Percentiles rank a stretch among this genome's conserved stretches.
These are phyloP conservation scores for Leishmania aethiopica DNA, from an alignment of 208 protist species.

Conservation along the genomic window DNA sequence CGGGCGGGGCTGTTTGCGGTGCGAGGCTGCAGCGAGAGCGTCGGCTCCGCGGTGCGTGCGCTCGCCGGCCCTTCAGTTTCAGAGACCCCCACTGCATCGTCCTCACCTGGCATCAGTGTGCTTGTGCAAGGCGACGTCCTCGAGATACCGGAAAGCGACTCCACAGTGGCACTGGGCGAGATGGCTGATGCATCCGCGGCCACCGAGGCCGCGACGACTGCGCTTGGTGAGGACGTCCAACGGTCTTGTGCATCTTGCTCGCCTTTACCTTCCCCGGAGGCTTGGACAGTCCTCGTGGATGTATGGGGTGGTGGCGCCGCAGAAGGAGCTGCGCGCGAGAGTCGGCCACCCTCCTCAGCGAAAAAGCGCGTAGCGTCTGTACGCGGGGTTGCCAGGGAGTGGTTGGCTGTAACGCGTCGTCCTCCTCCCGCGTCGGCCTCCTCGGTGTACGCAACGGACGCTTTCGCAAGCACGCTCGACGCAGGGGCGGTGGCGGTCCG, in stretches of 20 bases:
- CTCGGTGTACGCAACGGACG: background rate
- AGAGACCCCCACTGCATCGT: background rate
- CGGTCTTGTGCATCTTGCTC: background rate
- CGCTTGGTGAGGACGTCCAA: background rate
- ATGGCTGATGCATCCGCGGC: slow-evolving; percentile 4
- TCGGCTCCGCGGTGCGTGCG: background rate
- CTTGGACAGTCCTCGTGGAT: background rate
- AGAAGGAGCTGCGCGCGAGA: background rate
- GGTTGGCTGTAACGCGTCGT: background rate
- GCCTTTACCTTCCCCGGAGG: background rate
- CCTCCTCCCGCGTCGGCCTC: background rate
- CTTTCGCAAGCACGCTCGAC: background rate
- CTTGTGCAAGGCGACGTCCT: slow-evolving; percentile 62
- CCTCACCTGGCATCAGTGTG: slow-evolving; percentile 34
- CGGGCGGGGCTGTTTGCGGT: background rate
- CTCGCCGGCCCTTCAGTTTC: background rate
- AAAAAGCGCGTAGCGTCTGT: background rate
- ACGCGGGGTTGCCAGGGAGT: background rate
- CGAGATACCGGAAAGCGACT: slow-evolving; percentile 77
- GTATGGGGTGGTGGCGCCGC: background rate
- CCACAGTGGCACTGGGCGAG: slow-evolving; percentile 37
- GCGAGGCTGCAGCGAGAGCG: background rate
- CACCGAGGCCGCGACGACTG: background rate
- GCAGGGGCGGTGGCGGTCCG: background rate
- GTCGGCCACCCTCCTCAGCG: background rate